Conservation (phyloP, 2,329 filamentous ascomycete genomes). For the Beauveria australis region DNA sequence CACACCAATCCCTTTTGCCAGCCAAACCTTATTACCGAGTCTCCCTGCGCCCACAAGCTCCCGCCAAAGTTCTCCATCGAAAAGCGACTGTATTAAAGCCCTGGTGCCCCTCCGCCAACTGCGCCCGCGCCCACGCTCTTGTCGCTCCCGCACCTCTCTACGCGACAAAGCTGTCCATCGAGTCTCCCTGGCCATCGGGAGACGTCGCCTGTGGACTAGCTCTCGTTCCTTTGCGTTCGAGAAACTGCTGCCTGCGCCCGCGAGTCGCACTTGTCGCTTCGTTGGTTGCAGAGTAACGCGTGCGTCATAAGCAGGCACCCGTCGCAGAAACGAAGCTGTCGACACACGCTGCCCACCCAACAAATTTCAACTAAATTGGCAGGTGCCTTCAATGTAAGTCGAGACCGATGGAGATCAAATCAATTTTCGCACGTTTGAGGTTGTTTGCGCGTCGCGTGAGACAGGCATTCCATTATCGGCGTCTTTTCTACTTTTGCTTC, state of each 20-base stretch:
- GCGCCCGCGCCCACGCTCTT: neutral
- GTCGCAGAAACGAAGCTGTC: neutral
- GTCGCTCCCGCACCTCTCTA: neutral
- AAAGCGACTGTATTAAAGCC: neutral
- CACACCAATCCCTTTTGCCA: neutral
- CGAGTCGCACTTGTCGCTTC: neutral
- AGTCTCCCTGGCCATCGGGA: constrained; percentile 3
- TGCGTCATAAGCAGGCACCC: neutral
- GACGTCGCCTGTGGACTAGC: neutral
- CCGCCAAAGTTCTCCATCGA: neutral
- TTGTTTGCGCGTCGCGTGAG: neutral
- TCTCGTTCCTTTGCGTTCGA: neutral
- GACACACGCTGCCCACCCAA: neutral
- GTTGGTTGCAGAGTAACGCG: neutral
- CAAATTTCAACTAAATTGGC: neutral
- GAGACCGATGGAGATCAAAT: neutral
- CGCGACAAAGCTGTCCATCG: neutral
- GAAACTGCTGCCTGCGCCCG: neutral
- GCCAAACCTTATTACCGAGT: neutral
- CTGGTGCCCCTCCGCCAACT: neutral
- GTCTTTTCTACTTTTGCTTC: neutral
- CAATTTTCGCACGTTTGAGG: neutral
- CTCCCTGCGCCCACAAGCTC: neutral
- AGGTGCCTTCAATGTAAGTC: constrained; percentile 12
- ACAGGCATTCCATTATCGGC: neutral